A percentile compares a stretch with the other conserved stretches of the same genome.
Evolutionary conservation across 1,284 basidiomycete genomes (phyloP).

Genomic region (Fomitopsis palustris): DNA sequence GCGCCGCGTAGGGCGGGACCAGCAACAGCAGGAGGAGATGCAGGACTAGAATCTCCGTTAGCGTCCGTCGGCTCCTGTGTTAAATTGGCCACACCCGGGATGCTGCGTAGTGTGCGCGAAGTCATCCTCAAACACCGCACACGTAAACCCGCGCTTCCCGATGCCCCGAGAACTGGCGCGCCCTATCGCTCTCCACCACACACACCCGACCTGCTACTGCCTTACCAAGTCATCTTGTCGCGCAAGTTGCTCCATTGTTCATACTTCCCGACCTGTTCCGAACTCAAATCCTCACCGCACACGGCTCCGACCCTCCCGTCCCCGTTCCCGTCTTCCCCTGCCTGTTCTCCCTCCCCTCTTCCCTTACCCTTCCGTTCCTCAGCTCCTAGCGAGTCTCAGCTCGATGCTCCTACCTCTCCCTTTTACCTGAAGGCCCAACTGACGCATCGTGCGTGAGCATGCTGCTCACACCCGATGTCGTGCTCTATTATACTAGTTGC

Average conservation of each 20-base stretch:
- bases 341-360: constrained; percentile 10
- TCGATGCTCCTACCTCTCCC: constrained; percentile 4
- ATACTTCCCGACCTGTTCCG: background rate
- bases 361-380: constrained; percentile 7
- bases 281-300: background rate
- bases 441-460: constrained; percentile 19
- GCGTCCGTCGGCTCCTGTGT: background rate
- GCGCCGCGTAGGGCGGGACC: constrained; percentile 78
- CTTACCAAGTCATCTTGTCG: background rate
- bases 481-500: constrained; percentile 28
- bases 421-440: constrained; percentile 14
- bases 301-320: background rate
- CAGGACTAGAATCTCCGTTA: constrained; percentile 25
- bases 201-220: background rate
- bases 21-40: constrained; percentile 53
- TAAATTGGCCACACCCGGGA: background rate
- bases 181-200: background rate
- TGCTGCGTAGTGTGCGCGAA: background rate
- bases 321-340: constrained; percentile 3
- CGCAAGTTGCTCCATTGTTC: constrained; percentile 2
- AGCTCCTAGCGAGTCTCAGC: constrained; percentile 13
- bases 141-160: constrained; percentile 1
- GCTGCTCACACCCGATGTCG: constrained; percentile 12
- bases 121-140: background rate
- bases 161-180: background rate